A percentile compares a stretch with the other conserved stretches of the same genome.
Evolutionary conservation across 2,329 filamentous ascomycete species (phyloP).

Genomic region (Pseudogymnoascus sp.): DNA sequence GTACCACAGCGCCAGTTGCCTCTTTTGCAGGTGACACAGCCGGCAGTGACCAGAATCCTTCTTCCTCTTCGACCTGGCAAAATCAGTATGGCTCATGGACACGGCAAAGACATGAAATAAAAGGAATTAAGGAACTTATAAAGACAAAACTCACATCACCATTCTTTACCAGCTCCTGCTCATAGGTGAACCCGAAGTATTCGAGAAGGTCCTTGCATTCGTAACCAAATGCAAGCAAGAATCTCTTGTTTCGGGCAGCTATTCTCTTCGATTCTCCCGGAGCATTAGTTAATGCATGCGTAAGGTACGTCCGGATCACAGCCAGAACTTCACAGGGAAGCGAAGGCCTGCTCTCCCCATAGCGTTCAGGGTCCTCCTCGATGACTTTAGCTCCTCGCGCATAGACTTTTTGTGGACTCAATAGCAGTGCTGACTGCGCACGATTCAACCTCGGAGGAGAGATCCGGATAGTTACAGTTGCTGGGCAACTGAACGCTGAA

Average conservation of each 20-base stretch:
- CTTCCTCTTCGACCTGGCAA: slow-evolving; percentile 18
- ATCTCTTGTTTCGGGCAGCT: slow-evolving; percentile 52
- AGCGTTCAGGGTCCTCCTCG: slow-evolving; percentile 38
- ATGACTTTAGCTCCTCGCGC: slow-evolving; percentile 45
- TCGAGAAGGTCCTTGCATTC: slow-evolving; percentile 51
- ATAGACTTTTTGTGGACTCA: slow-evolving; percentile 42
- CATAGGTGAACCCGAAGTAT: slow-evolving; percentile 45
- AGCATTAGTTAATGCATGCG: slow-evolving; percentile 42
- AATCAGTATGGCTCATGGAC: neutral
- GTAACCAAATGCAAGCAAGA: slow-evolving; percentile 51
- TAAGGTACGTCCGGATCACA: slow-evolving; percentile 50
- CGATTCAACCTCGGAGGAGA: slow-evolving; percentile 42
- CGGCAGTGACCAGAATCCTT: slow-evolving; percentile 27
- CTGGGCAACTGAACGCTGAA: slow-evolving; percentile 47
- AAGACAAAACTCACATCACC: slow-evolving; percentile 30
- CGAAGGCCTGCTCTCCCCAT: slow-evolving; percentile 40
- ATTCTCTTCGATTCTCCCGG: slow-evolving; percentile 44
- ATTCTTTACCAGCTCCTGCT: slow-evolving; percentile 24
- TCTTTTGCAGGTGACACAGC: slow-evolving; percentile 11
- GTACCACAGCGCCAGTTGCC: neutral
- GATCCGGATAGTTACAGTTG: slow-evolving; percentile 42
- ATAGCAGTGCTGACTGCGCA: slow-evolving; percentile 41
- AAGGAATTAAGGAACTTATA: neutral
- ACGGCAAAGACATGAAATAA: neutral
- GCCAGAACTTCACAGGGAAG: slow-evolving; percentile 44